Evolutionary conservation across 2,329 filamentous ascomycete species (phyloP), one percentile per base, ranked within the genome.

Genomic region (Whalleya microplaca): DNA sequence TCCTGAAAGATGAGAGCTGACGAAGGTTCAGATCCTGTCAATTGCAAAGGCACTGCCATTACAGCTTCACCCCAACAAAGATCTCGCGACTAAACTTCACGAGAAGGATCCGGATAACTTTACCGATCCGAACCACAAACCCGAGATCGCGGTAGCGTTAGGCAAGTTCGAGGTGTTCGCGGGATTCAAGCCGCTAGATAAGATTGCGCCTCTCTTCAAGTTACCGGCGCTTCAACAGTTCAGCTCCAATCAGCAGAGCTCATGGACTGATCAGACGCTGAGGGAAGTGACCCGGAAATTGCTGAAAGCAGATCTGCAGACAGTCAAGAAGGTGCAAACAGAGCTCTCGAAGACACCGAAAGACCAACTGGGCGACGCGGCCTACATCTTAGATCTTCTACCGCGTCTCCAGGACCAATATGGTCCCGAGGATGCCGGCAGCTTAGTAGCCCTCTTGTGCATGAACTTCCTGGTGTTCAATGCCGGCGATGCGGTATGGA

Each of bases 81-180:
- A 82, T 0, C 80, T 92, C 1, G 83, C 89, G 0, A 73, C 79
- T 8, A 79, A 85, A 64, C 79, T 92, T 2, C 87, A 92, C 73
- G 69, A 80, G 51, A 71, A 84, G 61, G 79, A 91, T 51, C 88
- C 89, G 0, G 72, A 84, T 2, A 81, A 84, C 55, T 92, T 89
- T 70, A 84, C 83, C 1, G 89, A 93, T 62, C 75, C 82, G 2
- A 92, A 92, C 70, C 89, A 92, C 77, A 92, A 92, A 73, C 89
- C 90, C 1, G 89, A 93, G 69, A 92, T 93, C 51, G 89, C 89
- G 0, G 76, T 93, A 1, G 89, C 89, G 0, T 74, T 92, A 1
- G 80, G 82, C 12, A 82, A 85, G 20, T 92, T 93, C 65, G 89
- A 92, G 70, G 85, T 89, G 0, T 92, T 93, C 64, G 87, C 85